Conservation (phyloP, 805 yeast species). For the Yarrowia osloensis region DNA sequence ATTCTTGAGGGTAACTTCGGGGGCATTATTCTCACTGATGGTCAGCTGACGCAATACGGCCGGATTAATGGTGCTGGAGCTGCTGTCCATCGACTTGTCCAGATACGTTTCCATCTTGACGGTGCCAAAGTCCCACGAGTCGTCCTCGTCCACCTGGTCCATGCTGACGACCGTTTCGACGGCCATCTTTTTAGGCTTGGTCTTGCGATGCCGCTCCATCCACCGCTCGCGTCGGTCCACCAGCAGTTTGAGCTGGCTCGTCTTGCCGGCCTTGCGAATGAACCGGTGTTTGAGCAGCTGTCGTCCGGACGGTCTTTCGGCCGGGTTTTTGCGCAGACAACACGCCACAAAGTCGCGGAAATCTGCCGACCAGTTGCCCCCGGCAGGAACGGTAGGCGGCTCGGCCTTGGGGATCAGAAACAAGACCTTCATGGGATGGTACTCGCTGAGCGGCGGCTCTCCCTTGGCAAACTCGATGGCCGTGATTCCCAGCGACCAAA, state of each 20-base stretch:
- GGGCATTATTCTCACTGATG: not conserved
- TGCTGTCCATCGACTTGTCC: constrained; percentile 12
- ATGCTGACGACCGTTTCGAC: constrained; percentile 13
- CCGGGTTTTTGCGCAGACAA: constrained; percentile 71
- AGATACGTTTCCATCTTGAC: constrained; percentile 34
- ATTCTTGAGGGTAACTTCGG: constrained; percentile 20
- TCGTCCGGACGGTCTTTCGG: constrained; percentile 61
- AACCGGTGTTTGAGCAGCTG: constrained; percentile 58
- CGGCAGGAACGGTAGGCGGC: constrained; percentile 53
- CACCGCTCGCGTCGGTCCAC: constrained; percentile 14
- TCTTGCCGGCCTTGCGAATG: constrained; percentile 23
- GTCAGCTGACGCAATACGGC: not conserved
- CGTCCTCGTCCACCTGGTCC: constrained; percentile 37
- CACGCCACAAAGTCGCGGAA: constrained; percentile 57
- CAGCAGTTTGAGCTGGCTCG: not conserved
- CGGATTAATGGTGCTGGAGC: constrained; percentile 1
- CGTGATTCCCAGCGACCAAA: constrained; percentile 96
- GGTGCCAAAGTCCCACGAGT: constrained; percentile 47
- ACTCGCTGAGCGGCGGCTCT: constrained; percentile 71
- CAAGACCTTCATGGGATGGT: constrained; percentile 76
- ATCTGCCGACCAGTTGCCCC: constrained; percentile 47
- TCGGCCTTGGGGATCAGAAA: constrained; percentile 64
- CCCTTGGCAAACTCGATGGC: constrained; percentile 83
- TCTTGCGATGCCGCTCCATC: constrained; percentile 15
- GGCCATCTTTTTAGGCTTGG: constrained; percentile 32